These are phyloP conservation scores for Asterella californica DNA, from an alignment of 225 moss, liverwort and hornwort genomes.

Conservation along the genomic window DNA sequence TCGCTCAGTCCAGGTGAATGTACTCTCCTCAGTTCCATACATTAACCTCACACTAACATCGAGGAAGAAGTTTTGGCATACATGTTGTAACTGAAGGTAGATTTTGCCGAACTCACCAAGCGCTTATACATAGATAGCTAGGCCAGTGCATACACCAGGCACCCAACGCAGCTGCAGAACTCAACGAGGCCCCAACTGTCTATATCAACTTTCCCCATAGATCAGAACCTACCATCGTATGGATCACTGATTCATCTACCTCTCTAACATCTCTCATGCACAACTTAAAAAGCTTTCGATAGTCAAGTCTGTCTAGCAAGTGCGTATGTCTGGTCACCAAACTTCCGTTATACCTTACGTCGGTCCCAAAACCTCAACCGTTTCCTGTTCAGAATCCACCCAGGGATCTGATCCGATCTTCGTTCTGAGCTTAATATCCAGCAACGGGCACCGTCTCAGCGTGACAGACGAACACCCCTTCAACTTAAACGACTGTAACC, in stretches of 20 bases:
- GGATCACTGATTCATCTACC: neutral
- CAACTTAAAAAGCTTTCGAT: no score
- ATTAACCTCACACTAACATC: neutral
- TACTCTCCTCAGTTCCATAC: neutral
- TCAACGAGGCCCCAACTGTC: constrained; percentile 18
- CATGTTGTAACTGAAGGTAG: neutral
- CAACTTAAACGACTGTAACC: neutral
- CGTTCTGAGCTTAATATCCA: neutral
- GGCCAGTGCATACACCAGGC: no score
- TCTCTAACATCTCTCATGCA: neutral
- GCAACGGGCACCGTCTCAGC: neutral
- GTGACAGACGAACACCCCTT: neutral
- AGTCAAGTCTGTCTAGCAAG: neutral
- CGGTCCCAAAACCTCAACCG: neutral
- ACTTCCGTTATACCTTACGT: neutral
- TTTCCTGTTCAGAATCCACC: neutral
- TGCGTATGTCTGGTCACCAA: neutral
- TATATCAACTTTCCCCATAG: constrained; percentile 6
- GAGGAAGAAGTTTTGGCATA: neutral
- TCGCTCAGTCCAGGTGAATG: neutral
- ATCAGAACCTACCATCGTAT: neutral
- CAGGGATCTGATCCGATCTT: no score
- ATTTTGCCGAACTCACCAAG: no score
- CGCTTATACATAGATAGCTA: no score
- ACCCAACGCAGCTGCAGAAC: no score